Evolutionary conservation across 768 basidiomycete species (phyloP).

Genomic region (Tricholoma terreum): DNA sequence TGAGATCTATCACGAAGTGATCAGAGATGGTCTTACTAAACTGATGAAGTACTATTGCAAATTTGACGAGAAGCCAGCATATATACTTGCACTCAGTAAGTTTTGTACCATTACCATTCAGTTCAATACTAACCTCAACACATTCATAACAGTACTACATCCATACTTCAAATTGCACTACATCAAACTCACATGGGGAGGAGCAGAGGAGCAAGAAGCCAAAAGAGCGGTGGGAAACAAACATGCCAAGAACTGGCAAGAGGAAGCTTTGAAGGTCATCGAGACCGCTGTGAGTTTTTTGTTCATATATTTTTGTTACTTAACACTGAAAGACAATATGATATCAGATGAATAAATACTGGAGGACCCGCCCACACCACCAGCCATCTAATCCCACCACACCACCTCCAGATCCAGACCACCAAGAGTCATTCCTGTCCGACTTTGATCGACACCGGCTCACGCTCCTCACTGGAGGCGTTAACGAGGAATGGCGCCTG

Average conservation of each 20-base stretch:
- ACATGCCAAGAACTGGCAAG: constrained; percentile 16
- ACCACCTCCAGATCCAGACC: neutral
- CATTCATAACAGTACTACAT: constrained; percentile 25
- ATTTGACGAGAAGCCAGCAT: constrained; percentile 16
- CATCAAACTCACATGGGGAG: constrained; percentile 23
- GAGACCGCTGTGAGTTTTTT: constrained; percentile 6
- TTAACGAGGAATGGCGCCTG: constrained; percentile 1
- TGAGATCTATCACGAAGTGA: constrained; percentile 13
- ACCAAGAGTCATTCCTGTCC: neutral
- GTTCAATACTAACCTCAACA: constrained; percentile 18
- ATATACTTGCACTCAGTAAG: constrained; percentile 25
- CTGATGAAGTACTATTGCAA: constrained; percentile 19
- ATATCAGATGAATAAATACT: constrained; percentile 7
- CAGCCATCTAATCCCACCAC: neutral
- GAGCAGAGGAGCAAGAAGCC: constrained; percentile 22
- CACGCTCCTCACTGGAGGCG: neutral
- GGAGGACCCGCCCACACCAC: neutral
- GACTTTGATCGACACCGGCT: neutral
- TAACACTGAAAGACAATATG: constrained; percentile 1
- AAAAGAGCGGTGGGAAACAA: constrained; percentile 11
- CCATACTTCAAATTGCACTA: constrained; percentile 30
- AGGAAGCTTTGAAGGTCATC: constrained; percentile 14
- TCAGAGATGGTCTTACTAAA: constrained; percentile 21
- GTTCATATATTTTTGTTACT: neutral
- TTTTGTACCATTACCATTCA: constrained; percentile 4